Conservation (phyloP, 2,329 filamentous ascomycete genomes). For the Trichophyton schoenleinii region DNA sequence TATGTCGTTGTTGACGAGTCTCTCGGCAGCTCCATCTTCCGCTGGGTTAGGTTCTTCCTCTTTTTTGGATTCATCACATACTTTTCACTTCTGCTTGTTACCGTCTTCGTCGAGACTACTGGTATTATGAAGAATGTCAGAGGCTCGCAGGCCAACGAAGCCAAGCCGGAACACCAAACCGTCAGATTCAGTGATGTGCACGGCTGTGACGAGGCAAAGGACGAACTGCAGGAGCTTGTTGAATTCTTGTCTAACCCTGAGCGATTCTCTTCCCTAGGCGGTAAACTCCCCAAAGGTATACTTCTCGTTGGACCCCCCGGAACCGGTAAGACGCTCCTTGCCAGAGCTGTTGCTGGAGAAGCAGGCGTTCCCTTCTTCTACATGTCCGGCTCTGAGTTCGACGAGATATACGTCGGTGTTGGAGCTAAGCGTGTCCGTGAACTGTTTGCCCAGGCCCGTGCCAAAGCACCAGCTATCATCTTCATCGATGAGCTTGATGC, state of each 20-base stretch:
- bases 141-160: slow-evolving; percentile 61
- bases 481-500: slow-evolving; percentile 93
- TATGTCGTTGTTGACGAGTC: slow-evolving; percentile 95
- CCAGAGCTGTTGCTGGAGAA: slow-evolving; percentile 89
- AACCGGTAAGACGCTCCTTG: slow-evolving; percentile 92
- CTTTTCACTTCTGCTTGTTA: slow-evolving; percentile 63
- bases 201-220: slow-evolving; percentile 95
- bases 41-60: slow-evolving; percentile 78
- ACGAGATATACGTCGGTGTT: slow-evolving; percentile 95
- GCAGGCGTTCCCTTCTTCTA: slow-evolving; percentile 98
- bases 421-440: slow-evolving; percentile 93
- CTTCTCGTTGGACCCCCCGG: slow-evolving; percentile 89
- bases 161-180: slow-evolving; percentile 83
- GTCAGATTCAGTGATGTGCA: slow-evolving; percentile 89
- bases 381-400: slow-evolving; percentile 98
- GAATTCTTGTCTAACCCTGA: slow-evolving; percentile 92
- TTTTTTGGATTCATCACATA: slow-evolving; percentile 71
- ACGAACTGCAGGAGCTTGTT: slow-evolving; percentile 91
- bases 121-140: slow-evolving; percentile 68
- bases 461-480: slow-evolving; percentile 82
- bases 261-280: slow-evolving; percentile 83
- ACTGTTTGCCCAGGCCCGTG: slow-evolving; percentile 68
- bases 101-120: slow-evolving; percentile 69
- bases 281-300: slow-evolving; percentile 93
- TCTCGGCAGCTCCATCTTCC: slow-evolving; percentile 63